phyloP scores from a whole-genome alignment of 2,329 filamentous ascomycete genomes.

The Ophiostoma piceae region DNA sequence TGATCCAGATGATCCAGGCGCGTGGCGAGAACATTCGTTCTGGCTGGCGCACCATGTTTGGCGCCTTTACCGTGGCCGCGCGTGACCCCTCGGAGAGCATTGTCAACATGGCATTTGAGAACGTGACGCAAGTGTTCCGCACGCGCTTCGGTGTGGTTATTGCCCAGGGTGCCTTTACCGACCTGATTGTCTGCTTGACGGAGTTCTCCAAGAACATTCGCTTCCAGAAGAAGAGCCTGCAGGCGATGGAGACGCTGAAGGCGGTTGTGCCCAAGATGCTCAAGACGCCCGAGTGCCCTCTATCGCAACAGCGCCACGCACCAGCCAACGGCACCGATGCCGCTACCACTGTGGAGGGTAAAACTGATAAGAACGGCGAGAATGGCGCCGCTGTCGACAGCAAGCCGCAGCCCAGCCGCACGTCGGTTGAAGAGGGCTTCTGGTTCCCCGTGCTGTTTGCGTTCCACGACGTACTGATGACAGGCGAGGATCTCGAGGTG shows the following conservation, averaged over 20 bases:
- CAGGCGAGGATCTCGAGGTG: slow-evolving; percentile 94
- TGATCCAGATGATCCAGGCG: slow-evolving; percentile 99
- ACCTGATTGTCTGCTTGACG: slow-evolving; percentile 91
- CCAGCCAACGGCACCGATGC: slow-evolving; percentile 9
- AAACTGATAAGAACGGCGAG: slow-evolving; percentile 34
- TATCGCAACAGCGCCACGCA: slow-evolving; percentile 52
- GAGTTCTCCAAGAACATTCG: slow-evolving; percentile 98
- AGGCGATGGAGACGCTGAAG: slow-evolving; percentile 91
- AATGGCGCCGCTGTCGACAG: slow-evolving; percentile 31
- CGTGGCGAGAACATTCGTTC: slow-evolving; percentile 94
- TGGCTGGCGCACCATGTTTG: slow-evolving; percentile 99
- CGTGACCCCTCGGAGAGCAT: slow-evolving; percentile 90
- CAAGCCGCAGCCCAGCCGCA: slow-evolving; percentile 56
- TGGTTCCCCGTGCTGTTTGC: slow-evolving; percentile 98
- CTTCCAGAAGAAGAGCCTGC: slow-evolving; percentile 97
- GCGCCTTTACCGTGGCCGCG: slow-evolving; percentile 93
- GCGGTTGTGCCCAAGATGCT: slow-evolving; percentile 93
- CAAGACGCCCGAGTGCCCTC: slow-evolving; percentile 86
- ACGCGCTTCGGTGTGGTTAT: slow-evolving; percentile 94
- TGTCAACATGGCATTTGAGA: slow-evolving; percentile 94
- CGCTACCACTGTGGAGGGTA: slow-evolving; percentile 38
- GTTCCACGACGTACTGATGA: slow-evolving; percentile 99
- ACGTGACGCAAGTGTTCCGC: slow-evolving; percentile 92
- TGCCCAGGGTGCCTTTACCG: slow-evolving; percentile 91
- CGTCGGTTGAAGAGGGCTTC: slow-evolving; percentile 92